Evolutionary conservation across 495 filamentous ascomycete species (phyloP), one percentile per base, ranked within the genome.

Genomic region (Jackrogersella multiformis): DNA sequence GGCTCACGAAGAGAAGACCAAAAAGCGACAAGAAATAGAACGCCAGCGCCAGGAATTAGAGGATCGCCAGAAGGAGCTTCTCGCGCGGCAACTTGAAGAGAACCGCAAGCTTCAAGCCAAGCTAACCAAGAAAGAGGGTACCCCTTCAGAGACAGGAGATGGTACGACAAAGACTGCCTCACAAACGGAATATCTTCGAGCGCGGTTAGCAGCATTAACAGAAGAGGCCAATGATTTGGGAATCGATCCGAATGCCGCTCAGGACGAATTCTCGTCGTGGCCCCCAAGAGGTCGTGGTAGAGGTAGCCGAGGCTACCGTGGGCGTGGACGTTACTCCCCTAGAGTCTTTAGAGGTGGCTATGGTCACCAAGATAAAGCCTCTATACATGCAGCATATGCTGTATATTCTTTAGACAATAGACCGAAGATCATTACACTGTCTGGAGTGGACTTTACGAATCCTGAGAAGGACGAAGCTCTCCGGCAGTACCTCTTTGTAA

Each of bases 391-490:
- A 10, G 79, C 80, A 0, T 81, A 85, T 55, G 89, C 89, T 5
- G 87, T 90, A 8, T 89, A 92, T 68, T 92, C 90, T 32, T 80
- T 99, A 23, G 95, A 99, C 71, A 96, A 96, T 70, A 84, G 95
- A 23, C 90, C 95, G 1, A 92, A 88, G 78, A 88, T 84, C 55
- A 84, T 99, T 10, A 83, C 85, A 4, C 80, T 99, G 20, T 82
- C 87, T 18, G 92, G 90, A 7, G 83, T 90, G 16, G 87, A 91
- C 57, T 84, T 90, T 46, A 85, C 87, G 28, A 75, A 76, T 53
- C 78, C 84, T 0, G 87, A 88, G 59, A 89, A 87, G 75, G 93
- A 97, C 63, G 95, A 98, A 73, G 88, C 87, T 2, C 82, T 99
- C 64, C 81, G 93, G 52, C 89, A 95, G 70, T 91, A 93, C 74